Evolutionary conservation across 2,329 filamentous ascomycete species (phyloP).

Genomic region (Trichoderma atroviride): DNA sequence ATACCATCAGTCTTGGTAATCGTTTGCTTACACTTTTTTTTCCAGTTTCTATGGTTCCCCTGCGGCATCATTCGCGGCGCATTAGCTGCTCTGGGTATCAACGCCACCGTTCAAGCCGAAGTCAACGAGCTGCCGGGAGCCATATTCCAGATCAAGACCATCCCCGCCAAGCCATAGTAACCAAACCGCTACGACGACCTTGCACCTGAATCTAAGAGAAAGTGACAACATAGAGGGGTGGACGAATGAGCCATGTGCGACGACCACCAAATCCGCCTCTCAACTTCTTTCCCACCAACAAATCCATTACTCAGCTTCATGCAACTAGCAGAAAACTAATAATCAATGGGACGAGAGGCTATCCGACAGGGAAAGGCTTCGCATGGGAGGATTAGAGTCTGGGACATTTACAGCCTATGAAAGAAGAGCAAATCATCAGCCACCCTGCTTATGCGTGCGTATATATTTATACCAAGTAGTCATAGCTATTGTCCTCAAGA

Average conservation of each 20-base stretch:
- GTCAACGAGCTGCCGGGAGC: slow-evolving; percentile 83
- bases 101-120: slow-evolving; percentile 89
- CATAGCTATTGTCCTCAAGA: slow-evolving; percentile 39
- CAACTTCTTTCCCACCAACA: background rate
- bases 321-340: slow-evolving; percentile 7
- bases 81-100: slow-evolving; percentile 88
- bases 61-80: slow-evolving; percentile 90
- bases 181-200: background rate
- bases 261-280: background rate
- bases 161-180: slow-evolving; percentile 52
- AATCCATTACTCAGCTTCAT: background rate
- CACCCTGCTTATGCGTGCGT: slow-evolving; percentile 38
- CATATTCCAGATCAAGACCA: slow-evolving; percentile 93
- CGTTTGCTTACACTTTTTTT: slow-evolving; percentile 23
- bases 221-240: background rate
- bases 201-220: background rate
- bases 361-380: slow-evolving; percentile 3
- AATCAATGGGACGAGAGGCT: slow-evolving; percentile 8
- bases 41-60: slow-evolving; percentile 89
- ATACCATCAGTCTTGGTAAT: background rate
- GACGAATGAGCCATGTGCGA: background rate
- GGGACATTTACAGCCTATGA: slow-evolving; percentile 41
- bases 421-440: slow-evolving; percentile 42
- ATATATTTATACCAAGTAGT: slow-evolving; percentile 44
- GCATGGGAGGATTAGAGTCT: slow-evolving; percentile 20